Evolutionary conservation across 768 basidiomycete genomes (phyloP), one percentile per base, ranked within the genome.

Genomic region (Lactifluus rugatus): DNA sequence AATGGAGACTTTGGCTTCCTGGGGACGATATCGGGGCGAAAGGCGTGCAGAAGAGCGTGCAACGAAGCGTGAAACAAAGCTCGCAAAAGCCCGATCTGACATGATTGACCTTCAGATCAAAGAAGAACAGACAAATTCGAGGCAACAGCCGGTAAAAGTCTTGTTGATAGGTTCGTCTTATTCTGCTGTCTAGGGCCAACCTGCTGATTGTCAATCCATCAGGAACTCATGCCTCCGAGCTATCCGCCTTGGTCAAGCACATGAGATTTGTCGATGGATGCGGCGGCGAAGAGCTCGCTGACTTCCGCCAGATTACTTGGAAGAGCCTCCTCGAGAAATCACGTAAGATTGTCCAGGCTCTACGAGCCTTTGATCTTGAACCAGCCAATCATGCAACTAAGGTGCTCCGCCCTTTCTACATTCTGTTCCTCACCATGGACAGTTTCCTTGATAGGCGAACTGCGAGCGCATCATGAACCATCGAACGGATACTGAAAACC

Each of bases 81-180:
- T 3, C 7, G 28, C 28, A 28, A 28, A 28, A 28, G 28, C 28
- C 28, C 28, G 74, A 67, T 86, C 84, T 19, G 84, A 85, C 69
- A 75, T 75, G 64, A 93, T 93, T 63, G 91, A 93, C 76, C 80
- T 77, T 61, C 78, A 82, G 70, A 80, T 93, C 52, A 87, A 92
- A 68, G 89, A 93, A 71, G 93, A 94, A 69, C 79, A 78, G 13
- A 83, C 80, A 69, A 82, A 78, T 69, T 84, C 84, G 57, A 84
- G 83, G 69, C 81, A 82, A 7, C 28, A 28, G 28, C 28, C 28
- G 28, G 28, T 7, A 75, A 91, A 93, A 78, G 92, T 95, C 65
- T 71, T 95, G 17, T 74, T 95, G 17, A 76, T 96, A 17, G 92
- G 92, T 89, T 60, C 51, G 89, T 64, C 34, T 14, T 14, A 6